These are phyloP conservation scores for Clitoria ternatea DNA, from an alignment of 306 rosid genomes.

Conservation along the genomic window DNA sequence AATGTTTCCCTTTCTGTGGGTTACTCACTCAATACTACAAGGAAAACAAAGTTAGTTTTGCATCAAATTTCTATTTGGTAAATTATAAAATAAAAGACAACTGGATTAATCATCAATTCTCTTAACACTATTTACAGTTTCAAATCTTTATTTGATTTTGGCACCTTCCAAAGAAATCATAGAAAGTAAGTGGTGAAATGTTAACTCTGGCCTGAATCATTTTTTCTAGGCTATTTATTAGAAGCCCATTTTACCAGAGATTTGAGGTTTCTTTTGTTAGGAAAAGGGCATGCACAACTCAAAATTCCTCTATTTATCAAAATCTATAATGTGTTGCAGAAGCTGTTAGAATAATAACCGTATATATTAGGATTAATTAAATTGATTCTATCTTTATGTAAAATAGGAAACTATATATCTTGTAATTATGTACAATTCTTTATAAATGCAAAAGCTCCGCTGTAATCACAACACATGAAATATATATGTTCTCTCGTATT, in stretches of 20 bases:
- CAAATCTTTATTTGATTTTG: not conserved
- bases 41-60: not conserved
- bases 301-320: not conserved
- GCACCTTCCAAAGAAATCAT: not conserved
- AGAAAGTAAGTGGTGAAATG: not conserved
- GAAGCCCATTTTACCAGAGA: not conserved
- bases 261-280: not conserved
- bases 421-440: too few relatives aligned
- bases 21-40: not conserved
- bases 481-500: too few relatives aligned
- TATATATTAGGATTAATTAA: too few relatives aligned
- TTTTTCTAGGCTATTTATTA: not conserved
- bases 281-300: not conserved
- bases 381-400: too few relatives aligned
- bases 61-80: constrained; percentile 10
- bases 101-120: not conserved
- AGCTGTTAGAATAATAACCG: too few relatives aligned
- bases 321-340: not conserved
- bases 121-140: not conserved
- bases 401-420: too few relatives aligned
- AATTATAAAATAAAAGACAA: not conserved
- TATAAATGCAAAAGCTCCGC: too few relatives aligned
- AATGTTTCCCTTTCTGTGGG: not conserved
- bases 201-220: not conserved
- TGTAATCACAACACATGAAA: too few relatives aligned